Evolutionary conservation across 768 basidiomycete species (phyloP), one percentile per base, ranked within the genome.

Genomic region (Tylopilus felleus): DNA sequence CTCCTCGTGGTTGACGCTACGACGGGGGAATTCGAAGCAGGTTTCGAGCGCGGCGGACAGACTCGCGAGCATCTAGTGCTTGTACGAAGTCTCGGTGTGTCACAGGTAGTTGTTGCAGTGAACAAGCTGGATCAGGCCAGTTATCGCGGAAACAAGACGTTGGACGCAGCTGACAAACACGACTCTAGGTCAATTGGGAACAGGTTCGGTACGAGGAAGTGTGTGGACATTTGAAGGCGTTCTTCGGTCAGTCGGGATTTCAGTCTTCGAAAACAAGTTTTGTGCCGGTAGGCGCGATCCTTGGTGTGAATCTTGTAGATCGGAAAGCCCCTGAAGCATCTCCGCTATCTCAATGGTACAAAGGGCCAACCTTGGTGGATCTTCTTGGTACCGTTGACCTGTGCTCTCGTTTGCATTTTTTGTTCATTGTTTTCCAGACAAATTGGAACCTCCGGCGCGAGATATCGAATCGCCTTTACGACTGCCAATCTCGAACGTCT

Each of bases 101-200:
- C 85, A 25, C 93, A 97, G 65, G 82, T 98, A 19, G 80, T 98
- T 21, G 86, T 96, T 16, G 94, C 94, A 0, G 78, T 99, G 54
- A 99, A 98, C 75, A 99, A 99, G 72, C 74, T 99, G 35, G 97
- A 99, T 68, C 81, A 88, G 71, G 95, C 93, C 51, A 49, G 78
- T 70, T 51, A 46, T 48, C 19, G 7, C 17, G 22, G 29, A 25
- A 51, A 41, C 4, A 38, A 45, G 44, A 41, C 16, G 27, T 29
- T 44, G 45, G 33, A 35, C 13, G n/a, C 4, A 31, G 49, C 44
- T 55, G 51, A 51, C 31, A 41, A 39, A 22, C 25, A 16, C 28
- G 7, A 49, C 44, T 27, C 62, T 41, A 98, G 94, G 94, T 98
- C n/a, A 73, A 82, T 47, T 98, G 93, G 93, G 81, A 83, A 5